Conservation (phyloP, 1,139 yeast genomes). For the Kodamaea plutei region DNA sequence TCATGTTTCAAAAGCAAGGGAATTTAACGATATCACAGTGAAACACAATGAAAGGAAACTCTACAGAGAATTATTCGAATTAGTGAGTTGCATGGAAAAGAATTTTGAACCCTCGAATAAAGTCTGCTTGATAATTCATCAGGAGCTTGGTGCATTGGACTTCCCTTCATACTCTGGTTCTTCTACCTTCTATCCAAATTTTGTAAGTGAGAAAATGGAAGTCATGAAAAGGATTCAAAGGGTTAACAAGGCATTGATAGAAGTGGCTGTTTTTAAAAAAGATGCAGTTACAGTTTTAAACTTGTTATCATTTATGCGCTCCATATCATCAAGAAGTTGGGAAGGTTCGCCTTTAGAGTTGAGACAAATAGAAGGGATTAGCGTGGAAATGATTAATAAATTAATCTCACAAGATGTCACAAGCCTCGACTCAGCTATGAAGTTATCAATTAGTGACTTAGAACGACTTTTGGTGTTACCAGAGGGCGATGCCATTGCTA, state of each 20-base stretch:
- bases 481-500: not conserved
- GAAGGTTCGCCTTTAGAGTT: conserved; percentile 39
- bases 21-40: conserved; percentile 34
- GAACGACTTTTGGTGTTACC: not conserved
- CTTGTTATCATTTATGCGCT: conserved; percentile 31
- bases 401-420: not conserved
- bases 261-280: conserved; percentile 33
- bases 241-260: conserved; percentile 38
- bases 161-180: conserved; percentile 37
- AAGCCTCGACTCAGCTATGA: not conserved
- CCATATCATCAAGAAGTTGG: conserved; percentile 44
- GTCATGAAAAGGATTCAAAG: conserved; percentile 38
- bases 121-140: conserved; percentile 36
- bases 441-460: not conserved
- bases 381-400: too few species aligned
- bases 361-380: conserved; percentile 43
- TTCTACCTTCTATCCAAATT: conserved; percentile 28
- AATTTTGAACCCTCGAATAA: conserved; percentile 19
- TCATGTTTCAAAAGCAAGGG: conserved; percentile 30
- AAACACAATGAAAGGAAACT: conserved; percentile 42
- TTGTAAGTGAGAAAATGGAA: conserved; percentile 37
- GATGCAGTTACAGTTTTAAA: conserved; percentile 37
- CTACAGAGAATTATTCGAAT: conserved; percentile 35
- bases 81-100: not conserved
- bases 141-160: conserved; percentile 45